Evolutionary conservation across 2,329 filamentous ascomycete species (phyloP).

Genomic region (Paraphoma chrysanthemicola): DNA sequence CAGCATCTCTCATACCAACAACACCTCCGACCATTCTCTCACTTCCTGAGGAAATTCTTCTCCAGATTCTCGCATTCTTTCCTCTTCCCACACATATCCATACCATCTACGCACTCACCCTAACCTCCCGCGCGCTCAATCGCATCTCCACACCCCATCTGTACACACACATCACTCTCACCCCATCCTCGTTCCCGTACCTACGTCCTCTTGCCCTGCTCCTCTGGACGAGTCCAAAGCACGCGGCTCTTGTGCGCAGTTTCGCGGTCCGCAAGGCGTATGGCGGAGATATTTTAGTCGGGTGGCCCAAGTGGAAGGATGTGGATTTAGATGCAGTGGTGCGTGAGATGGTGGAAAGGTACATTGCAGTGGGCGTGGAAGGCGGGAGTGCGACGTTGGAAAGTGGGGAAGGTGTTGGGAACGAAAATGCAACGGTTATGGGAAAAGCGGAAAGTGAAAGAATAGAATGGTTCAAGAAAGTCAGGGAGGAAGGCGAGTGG

Average conservation of each 20-base stretch:
- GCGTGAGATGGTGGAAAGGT: conserved; percentile 2
- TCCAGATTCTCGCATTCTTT: no score
- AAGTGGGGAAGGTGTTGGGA: no score
- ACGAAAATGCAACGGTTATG: no score
- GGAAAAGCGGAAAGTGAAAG: no score
- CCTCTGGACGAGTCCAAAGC: conserved; percentile 14
- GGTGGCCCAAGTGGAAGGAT: conserved; percentile 11
- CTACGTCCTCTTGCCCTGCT: conserved; percentile 18
- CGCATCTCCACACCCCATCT: conserved; percentile 20
- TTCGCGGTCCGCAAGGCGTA: conserved; percentile 18
- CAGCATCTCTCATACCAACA: no score
- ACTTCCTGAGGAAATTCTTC: conserved; percentile 22
- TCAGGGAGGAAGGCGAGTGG: conserved; percentile 17
- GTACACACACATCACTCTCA: conserved; percentile 17
- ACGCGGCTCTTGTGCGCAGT: conserved; percentile 9
- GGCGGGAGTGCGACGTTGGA: no score
- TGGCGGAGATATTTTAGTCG: conserved; percentile 15
- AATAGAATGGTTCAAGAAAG: conserved; percentile 7
- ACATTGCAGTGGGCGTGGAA: conserved; percentile 7
- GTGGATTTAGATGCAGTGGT: conserved; percentile 8
- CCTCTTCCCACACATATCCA: background rate
- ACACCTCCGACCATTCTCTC: background rate
- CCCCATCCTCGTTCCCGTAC: conserved; percentile 7
- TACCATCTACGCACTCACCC: conserved; percentile 8
- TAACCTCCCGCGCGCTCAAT: conserved; percentile 17